Evolutionary conservation across 106 monocot genomes (phyloP), one percentile per base, ranked within the genome.

Genomic region (Dioscorea zingiberensis): DNA sequence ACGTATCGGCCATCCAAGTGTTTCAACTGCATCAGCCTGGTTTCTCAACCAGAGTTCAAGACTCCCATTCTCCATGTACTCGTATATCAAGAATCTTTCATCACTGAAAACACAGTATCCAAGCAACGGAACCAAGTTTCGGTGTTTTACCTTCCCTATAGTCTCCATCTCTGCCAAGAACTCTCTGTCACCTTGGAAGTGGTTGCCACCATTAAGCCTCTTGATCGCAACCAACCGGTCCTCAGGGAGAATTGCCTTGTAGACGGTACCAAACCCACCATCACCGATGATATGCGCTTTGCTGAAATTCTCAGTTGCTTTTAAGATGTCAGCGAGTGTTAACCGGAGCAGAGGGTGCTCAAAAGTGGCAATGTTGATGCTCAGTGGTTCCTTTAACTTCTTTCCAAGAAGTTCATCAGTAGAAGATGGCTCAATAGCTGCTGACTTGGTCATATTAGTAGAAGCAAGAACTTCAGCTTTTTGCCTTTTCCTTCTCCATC

Each of bases 91-190:
- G 2, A 94, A 78, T 25, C 94, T 66, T 54, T 94, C 94, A 23
- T 94, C 93, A 0, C 81, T 83, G 4, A 85, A 82, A 60, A 83
- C 85, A 76, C 93, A 93, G 65, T 88, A 93, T 21, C 93, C 93
- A 38, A 88, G 51, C 17, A 93, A 60, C 2, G 93, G 88, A 3
- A 93, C 93, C 10, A 93, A 76, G 48, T 93, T 93, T 1, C 93
- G 84, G 80, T 93, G 93, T 60, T 87, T 90, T 74, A 94, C 78
- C 77, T 75, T 85, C 1, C 94, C 94, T 13, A 94, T 90, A 18
- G 90, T 94, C 48, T 94, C 94, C 94, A 90, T 94, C 76, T 94
- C 90, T 11, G 94, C 94, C 8, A 63, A 90, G 82, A 90, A 94
- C 27, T 94, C 94, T 12, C 85, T 71, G 48, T 94, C 94, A 15